Base-by-base conservation (phyloP, 331 rosid species). In the Phaseolus coccineus region DNA sequence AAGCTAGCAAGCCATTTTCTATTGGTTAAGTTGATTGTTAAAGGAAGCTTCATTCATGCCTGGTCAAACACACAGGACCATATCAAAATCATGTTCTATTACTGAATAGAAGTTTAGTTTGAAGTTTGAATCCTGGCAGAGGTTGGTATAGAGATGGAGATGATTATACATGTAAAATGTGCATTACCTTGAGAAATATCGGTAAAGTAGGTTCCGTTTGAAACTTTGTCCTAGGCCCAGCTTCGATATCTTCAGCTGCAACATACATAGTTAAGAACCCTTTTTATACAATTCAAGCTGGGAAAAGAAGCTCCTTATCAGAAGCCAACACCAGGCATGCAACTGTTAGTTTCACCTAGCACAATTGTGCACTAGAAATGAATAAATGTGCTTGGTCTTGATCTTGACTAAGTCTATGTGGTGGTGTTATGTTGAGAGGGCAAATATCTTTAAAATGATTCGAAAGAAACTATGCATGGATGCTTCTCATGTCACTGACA, bases 221-320 rank as follows among this genome's bases (percentile, higher is more conserved):
- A 81, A 93, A 86, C 82, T 80, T 93, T 22, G 80, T 77, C 73
- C 77, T 89, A 6, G 27, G 75, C 37, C 97, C 98, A 73, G 96
- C 87, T 93, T 96, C 94, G 74, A 90, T 85, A 83, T 96, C 98
- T 76, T 96, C 98, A 0, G 91, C 98, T 93, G 93, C 91, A 89
- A 83, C 80, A 77, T 44, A 40, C 79, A 71, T 77, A 81, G 82
- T n/a, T 51, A 22, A 59, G n/a, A 13, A 33, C 22, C 16, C 37
- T 44, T 80, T 35, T 77, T 46, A 68, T 30, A 69, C 25, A 61
- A 76, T 59, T 28, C 61, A 73, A 77, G 22, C 22, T 73, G 42
- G 71, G 22, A 58, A 33, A 69, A 39, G 42, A 73, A 69, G 73
- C 50, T 77, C 72, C 81, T 83, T 39, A 16, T 0, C 58, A 71